phyloP scores from a whole-genome alignment of 768 basidiomycete species.

The Rhodotorula sphaerocarpa region DNA sequence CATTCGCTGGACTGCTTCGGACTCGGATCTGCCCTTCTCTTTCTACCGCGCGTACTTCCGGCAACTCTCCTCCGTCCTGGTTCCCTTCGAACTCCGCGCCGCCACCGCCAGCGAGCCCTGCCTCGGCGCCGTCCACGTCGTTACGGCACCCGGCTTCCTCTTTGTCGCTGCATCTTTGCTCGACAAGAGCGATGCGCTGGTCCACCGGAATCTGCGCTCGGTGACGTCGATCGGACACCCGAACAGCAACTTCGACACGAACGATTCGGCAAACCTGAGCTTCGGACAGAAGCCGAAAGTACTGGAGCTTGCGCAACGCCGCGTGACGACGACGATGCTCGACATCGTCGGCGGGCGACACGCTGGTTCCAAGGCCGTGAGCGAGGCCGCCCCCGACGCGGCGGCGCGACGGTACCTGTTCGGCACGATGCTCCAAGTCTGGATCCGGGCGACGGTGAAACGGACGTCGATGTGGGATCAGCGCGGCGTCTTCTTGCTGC shows the following conservation, averaged over 20 bases:
- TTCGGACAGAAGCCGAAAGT: constrained; percentile 48
- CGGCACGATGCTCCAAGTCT: constrained; percentile 44
- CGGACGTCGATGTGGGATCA: constrained; percentile 47
- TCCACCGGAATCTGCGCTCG: constrained; percentile 48
- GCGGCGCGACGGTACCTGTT: constrained; percentile 38
- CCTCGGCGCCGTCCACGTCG: constrained; percentile 25
- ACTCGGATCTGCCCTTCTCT: constrained; percentile 48
- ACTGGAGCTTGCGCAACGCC: constrained; percentile 47
- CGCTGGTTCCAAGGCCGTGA: no score
- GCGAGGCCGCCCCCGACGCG: constrained; percentile 17
- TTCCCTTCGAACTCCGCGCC: constrained; percentile 22
- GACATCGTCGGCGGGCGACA: constrained; percentile 41
- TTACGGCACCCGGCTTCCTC: constrained; percentile 47
- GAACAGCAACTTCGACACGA: constrained; percentile 42
- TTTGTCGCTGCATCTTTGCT: constrained; percentile 47
- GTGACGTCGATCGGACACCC: constrained; percentile 45
- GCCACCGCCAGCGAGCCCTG: not conserved
- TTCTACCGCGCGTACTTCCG: constrained; percentile 49
- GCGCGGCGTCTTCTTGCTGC: constrained; percentile 46
- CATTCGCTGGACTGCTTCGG: constrained; percentile 48
- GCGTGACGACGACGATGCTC: constrained; percentile 45
- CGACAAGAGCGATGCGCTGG: constrained; percentile 47
- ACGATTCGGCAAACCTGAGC: constrained; percentile 46
- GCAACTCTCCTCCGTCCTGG: constrained; percentile 42
- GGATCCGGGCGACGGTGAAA: constrained; percentile 44